phyloP scores from a whole-genome alignment of 2,329 filamentous ascomycete genomes.

The Colletotrichum sp. region DNA sequence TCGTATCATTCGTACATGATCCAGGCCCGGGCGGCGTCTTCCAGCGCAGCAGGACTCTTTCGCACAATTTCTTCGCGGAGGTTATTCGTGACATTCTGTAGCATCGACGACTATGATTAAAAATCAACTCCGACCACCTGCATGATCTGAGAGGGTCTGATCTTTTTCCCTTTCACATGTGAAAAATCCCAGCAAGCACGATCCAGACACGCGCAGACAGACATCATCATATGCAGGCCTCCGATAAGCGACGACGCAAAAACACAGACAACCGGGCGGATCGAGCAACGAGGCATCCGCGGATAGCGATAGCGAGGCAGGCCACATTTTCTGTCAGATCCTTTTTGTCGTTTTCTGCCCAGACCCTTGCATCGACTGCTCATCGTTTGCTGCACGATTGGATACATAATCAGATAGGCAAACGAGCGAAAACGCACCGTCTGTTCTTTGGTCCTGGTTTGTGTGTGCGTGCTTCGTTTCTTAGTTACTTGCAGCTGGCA shows the following conservation, averaged over 20 bases:
- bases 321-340: neutral
- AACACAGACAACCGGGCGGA: neutral
- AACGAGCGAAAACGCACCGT: neutral
- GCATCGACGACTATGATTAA: neutral
- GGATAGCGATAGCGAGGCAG: neutral
- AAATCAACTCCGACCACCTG: neutral
- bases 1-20: neutral
- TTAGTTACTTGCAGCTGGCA: neutral
- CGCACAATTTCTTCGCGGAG: neutral
- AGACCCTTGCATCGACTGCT: neutral
- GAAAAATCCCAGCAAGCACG: neutral
- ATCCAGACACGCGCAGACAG: neutral
- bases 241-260: neutral
- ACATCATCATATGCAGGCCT: neutral
- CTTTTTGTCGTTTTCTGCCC: neutral
- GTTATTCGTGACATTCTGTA: neutral
- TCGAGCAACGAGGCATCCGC: neutral
- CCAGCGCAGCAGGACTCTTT: neutral
- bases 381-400: neutral
- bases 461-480: neutral
- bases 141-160: neutral
- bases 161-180: neutral
- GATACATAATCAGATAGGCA: neutral
- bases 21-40: neutral
- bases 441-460: neutral